A percentile compares a stretch with the other conserved stretches of the same genome.
Evolutionary conservation across 352 stramenopile genomes (phyloP).

Genomic region (Globisporangium megalacanthum): DNA sequence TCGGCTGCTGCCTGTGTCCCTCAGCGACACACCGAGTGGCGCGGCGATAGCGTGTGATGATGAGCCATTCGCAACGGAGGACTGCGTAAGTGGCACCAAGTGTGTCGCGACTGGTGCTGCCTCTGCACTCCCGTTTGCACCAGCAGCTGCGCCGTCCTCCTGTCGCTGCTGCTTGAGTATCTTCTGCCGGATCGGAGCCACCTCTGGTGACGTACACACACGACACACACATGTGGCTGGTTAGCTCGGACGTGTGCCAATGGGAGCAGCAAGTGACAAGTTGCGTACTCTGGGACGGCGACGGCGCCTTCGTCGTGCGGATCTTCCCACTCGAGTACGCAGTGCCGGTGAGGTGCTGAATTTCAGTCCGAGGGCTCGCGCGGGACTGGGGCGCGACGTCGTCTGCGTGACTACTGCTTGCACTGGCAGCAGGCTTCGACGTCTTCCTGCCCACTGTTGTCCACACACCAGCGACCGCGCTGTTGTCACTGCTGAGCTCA

Average conservation of each 20-base stretch:
- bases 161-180: conserved; percentile 1
- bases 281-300: conserved; percentile 7
- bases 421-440: conserved; percentile 18
- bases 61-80: not conserved
- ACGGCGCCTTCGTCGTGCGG: not conserved
- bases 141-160: not conserved
- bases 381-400: not conserved
- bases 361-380: not conserved
- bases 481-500: not conserved
- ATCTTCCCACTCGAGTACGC: not conserved
- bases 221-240: not conserved
- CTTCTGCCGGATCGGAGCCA: conserved; percentile 7
- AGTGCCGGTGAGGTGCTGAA: not conserved
- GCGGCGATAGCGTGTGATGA: not conserved
- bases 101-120: not conserved
- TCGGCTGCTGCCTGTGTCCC: not conserved
- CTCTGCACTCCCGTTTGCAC: not conserved
- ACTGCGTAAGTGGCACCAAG: not conserved
- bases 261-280: not conserved
- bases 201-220: not conserved
- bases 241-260: not conserved
- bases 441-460: conserved; percentile 68
- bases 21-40: not conserved
- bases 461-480: conserved; percentile 36
- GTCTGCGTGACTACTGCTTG: not conserved